Percentiles rank a stretch among this genome's conserved stretches.
Conservation (phyloP, 768 basidiomycete genomes). For the Boletus subcaerulescens region DNA sequence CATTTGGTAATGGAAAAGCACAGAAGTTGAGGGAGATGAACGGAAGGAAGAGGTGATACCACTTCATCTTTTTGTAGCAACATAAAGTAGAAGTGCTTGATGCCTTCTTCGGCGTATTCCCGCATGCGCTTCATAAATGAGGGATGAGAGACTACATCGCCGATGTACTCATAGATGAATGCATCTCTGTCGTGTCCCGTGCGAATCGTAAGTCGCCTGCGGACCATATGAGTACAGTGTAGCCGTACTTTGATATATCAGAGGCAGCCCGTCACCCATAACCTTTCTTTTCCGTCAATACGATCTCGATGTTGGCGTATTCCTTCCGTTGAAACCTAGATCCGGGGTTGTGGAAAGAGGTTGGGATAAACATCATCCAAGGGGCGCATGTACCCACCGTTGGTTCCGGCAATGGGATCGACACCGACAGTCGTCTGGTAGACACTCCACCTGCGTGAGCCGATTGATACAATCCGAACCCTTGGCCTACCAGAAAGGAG, state of each 20-base stretch:
- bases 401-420: constrained; percentile 84
- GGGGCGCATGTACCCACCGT: constrained; percentile 50
- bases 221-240: not conserved
- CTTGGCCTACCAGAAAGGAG: not conserved
- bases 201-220: constrained; percentile 2
- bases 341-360: not conserved
- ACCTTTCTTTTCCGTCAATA: constrained; percentile 87
- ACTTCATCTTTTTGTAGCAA: too few species aligned
- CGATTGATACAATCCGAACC: constrained; percentile 90
- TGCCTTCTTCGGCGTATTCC: too few species aligned
- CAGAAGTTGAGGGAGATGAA: too few species aligned
- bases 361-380: constrained; percentile 38
- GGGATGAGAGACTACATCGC: too few species aligned
- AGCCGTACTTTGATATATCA: constrained; percentile 61
- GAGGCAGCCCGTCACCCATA: constrained; percentile 81
- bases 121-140: too few species aligned
- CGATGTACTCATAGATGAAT: too few species aligned
- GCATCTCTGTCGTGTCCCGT: constrained; percentile 52
- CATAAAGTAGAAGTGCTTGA: too few species aligned
- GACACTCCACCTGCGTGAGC: constrained; percentile 94
- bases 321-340: constrained; percentile 81
- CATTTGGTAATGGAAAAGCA: too few species aligned
- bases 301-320: constrained; percentile 85
- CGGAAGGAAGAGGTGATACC: too few species aligned
- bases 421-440: constrained; percentile 87